These are phyloP conservation scores for Passiflora organensis DNA, from an alignment of 345 rosid species.

Conservation along the genomic window DNA sequence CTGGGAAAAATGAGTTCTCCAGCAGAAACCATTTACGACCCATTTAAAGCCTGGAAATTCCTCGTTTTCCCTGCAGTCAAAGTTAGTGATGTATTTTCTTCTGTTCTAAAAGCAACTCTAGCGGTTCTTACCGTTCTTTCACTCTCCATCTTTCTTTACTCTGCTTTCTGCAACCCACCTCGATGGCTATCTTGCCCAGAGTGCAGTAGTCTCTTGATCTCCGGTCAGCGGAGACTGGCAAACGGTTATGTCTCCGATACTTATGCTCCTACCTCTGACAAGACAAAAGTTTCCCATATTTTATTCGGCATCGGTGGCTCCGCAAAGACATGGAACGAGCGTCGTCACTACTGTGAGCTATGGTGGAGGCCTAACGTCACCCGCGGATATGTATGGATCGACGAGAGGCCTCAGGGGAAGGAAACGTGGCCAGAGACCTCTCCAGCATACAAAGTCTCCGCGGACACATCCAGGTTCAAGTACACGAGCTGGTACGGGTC, in stretches of 20 bases:
- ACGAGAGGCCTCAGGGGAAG: conserved; percentile 41
- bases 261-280: too few relatives aligned
- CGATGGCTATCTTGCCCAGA: conserved; percentile 18
- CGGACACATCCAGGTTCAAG: conserved; percentile 54
- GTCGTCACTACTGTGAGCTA: conserved; percentile 53
- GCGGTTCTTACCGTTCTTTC: conserved; percentile 37
- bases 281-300: conserved; percentile 56
- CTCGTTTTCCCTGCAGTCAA: conserved; percentile 23
- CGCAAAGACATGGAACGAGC: conserved; percentile 62
- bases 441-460: conserved; percentile 60
- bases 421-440: conserved; percentile 43
- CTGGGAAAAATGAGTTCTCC: conserved; percentile 33
- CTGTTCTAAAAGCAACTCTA: conserved; percentile 39
- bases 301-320: conserved; percentile 82
- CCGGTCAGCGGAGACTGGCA: conserved; percentile 16
- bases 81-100: too few relatives aligned
- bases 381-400: conserved; percentile 84
- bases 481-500: conserved; percentile 69
- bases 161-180: conserved; percentile 30
- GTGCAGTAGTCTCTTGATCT: conserved; percentile 12
- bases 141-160: conserved; percentile 37
- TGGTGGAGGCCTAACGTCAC: conserved; percentile 79
- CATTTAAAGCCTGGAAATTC: conserved; percentile 32
- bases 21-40: conserved; percentile 22
- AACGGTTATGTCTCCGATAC: not conserved